Percentiles rank a stretch among this genome's conserved stretches.
Evolutionary conservation across 139 green algal species (phyloP).

Genomic region (Spirogloea muscicola): DNA sequence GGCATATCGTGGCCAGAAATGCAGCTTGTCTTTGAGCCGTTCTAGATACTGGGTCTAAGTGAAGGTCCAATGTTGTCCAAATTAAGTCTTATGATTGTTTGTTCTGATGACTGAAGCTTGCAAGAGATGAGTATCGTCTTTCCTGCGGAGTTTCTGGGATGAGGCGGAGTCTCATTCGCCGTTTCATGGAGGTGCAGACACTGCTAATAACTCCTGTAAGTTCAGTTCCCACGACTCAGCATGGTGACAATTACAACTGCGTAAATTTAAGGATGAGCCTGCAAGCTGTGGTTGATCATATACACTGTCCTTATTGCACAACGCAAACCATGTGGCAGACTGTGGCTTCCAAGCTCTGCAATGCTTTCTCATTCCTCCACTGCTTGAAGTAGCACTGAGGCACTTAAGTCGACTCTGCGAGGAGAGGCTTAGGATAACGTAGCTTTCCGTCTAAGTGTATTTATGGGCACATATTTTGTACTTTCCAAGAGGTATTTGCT

Average conservation of each 20-base stretch:
- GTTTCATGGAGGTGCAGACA: constrained; percentile 76
- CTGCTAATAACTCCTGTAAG: constrained; percentile 82
- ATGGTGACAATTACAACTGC: background rate
- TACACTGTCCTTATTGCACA: background rate
- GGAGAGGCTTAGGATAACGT: too few relatives aligned
- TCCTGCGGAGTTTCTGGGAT: constrained; percentile 74
- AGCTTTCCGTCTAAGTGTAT: background rate
- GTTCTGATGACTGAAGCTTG: constrained; percentile 2
- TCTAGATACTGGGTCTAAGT: background rate
- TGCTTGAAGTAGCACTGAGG: too few relatives aligned
- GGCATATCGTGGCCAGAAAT: background rate
- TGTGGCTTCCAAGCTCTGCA: background rate
- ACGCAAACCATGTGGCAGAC: background rate
- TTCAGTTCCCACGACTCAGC: background rate
- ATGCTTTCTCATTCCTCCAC: background rate
- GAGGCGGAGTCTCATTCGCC: constrained; percentile 66
- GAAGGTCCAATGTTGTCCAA: background rate
- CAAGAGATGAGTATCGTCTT: constrained; percentile 82
- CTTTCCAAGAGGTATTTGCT: background rate
- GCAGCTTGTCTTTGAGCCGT: background rate
- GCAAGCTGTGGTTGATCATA: background rate
- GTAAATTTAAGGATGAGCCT: background rate
- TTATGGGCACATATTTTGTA: constrained; percentile 1
- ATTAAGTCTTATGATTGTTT: background rate
- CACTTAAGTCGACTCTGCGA: too few relatives aligned